Evolutionary conservation across 129 eudicot species (phyloP).

Genomic region (Solidago caesia): DNA sequence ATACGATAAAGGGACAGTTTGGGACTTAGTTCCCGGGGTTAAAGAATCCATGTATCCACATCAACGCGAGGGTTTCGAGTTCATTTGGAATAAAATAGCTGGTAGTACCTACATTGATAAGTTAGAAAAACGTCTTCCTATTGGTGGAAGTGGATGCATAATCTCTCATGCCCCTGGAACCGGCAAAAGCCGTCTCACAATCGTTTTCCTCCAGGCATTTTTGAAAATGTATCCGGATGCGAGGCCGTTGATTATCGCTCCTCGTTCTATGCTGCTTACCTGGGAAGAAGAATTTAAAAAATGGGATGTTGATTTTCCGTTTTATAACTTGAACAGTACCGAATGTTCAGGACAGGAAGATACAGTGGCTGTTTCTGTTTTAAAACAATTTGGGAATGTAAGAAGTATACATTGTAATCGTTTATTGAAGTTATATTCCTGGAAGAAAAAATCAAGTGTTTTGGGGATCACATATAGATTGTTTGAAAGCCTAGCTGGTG

Average conservation of each 20-base stretch:
- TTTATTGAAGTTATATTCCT: conserved; percentile 43
- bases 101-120: conserved; percentile 49
- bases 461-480: conserved; percentile 66
- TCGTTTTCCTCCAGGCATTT: conserved; percentile 48
- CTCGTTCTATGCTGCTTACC: conserved; percentile 50
- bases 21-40: conserved; percentile 61
- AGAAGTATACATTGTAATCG: conserved; percentile 19
- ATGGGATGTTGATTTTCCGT: conserved; percentile 50
- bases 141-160: conserved; percentile 69
- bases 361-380: conserved; percentile 10
- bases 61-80: conserved; percentile 78
- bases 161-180: conserved; percentile 93
- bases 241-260: conserved; percentile 57
- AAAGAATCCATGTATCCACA: conserved; percentile 60
- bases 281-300: conserved; percentile 56
- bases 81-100: conserved; percentile 64
- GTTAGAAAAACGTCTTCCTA: conserved; percentile 26
- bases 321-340: conserved; percentile 27
- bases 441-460: conserved; percentile 55
- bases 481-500: conserved; percentile 51
- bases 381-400: conserved; percentile 38
- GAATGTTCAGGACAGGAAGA: conserved; percentile 39
- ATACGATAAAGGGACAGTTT: conserved; percentile 44
- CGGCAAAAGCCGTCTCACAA: conserved; percentile 68
- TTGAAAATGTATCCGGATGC: conserved; percentile 51